phyloP scores from a whole-genome alignment of 2,329 filamentous ascomycete species.

The Pseudocercospora crystallina region DNA sequence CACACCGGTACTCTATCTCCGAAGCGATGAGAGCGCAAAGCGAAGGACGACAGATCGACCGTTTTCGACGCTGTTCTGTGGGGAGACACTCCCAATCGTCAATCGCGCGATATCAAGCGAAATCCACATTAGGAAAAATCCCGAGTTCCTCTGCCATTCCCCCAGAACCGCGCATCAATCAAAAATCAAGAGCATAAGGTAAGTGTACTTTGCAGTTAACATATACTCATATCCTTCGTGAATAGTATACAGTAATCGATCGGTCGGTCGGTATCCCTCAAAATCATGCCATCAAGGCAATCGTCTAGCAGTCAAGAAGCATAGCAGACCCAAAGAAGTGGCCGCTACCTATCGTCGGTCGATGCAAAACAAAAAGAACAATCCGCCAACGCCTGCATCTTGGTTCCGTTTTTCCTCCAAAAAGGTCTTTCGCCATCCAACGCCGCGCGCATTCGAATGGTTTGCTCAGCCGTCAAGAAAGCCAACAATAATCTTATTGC shows the following conservation, averaged over 20 bases:
- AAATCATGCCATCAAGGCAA: conserved; percentile 3
- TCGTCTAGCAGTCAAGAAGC: neutral
- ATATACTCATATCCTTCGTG: conserved; percentile 7
- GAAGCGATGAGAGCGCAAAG: too few relatives aligned
- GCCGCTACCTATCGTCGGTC: neutral
- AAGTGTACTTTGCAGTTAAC: too few relatives aligned
- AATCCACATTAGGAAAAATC: too few relatives aligned
- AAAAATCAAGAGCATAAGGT: too few relatives aligned
- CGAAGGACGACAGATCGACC: too few relatives aligned
- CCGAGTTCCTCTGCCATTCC: too few relatives aligned
- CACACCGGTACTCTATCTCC: too few relatives aligned
- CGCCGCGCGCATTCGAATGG: neutral
- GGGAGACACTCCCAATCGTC: too few relatives aligned
- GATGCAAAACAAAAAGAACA: neutral
- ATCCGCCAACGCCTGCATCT: neutral
- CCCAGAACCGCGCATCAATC: too few relatives aligned
- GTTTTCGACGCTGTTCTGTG: too few relatives aligned
- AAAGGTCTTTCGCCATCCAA: conserved; percentile 1
- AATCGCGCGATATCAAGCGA: too few relatives aligned
- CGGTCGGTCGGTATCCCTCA: neutral
- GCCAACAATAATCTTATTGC: neutral
- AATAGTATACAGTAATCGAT: conserved; percentile 4
- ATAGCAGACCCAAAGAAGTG: neutral
- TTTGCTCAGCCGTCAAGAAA: neutral
- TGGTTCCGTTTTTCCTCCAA: conserved; percentile 7